Evolutionary conservation across 805 yeast genomes (phyloP).

Genomic region (Nakazawaea ambrosiae): DNA sequence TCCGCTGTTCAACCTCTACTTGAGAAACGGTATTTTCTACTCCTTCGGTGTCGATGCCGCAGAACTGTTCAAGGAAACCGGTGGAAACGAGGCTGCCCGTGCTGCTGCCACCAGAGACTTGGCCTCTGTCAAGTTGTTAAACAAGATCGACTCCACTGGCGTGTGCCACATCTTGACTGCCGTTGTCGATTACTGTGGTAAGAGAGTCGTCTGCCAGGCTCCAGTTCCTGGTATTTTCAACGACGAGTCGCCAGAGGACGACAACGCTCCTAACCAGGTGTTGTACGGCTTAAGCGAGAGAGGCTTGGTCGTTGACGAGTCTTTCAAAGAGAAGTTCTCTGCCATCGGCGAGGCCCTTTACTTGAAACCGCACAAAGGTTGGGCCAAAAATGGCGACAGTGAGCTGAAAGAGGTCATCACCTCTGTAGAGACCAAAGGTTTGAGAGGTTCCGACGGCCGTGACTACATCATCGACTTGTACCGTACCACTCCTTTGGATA

Average conservation of each 20-base stretch:
- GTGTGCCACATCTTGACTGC: constrained; percentile 71
- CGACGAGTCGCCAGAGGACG: constrained; percentile 28
- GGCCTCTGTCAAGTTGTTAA: constrained; percentile 60
- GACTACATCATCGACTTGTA: constrained; percentile 78
- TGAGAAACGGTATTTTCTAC: constrained; percentile 82
- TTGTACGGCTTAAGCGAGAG: constrained; percentile 69
- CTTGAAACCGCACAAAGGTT: constrained; percentile 60
- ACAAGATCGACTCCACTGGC: constrained; percentile 55
- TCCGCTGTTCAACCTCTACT: constrained; percentile 53
- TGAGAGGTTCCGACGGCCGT: constrained; percentile 79
- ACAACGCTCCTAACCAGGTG: constrained; percentile 38
- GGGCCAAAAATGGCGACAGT: constrained; percentile 35
- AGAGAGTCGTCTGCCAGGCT: constrained; percentile 83
- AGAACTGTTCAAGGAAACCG: constrained; percentile 56
- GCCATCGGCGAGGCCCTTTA: constrained; percentile 71
- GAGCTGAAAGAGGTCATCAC: constrained; percentile 44
- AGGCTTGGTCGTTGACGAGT: constrained; percentile 40
- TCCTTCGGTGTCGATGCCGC: constrained; percentile 68
- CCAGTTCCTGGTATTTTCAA: constrained; percentile 90
- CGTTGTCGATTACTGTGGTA: constrained; percentile 87
- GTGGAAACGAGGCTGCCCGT: constrained; percentile 84
- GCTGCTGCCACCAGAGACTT: constrained; percentile 76
- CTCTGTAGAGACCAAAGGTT: constrained; percentile 79
- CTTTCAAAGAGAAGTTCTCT: constrained; percentile 49
- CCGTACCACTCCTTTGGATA: constrained; percentile 79